phyloP scores from a whole-genome alignment of 192 early-diverging fungal species.

The Entophlyctis helioformis region DNA sequence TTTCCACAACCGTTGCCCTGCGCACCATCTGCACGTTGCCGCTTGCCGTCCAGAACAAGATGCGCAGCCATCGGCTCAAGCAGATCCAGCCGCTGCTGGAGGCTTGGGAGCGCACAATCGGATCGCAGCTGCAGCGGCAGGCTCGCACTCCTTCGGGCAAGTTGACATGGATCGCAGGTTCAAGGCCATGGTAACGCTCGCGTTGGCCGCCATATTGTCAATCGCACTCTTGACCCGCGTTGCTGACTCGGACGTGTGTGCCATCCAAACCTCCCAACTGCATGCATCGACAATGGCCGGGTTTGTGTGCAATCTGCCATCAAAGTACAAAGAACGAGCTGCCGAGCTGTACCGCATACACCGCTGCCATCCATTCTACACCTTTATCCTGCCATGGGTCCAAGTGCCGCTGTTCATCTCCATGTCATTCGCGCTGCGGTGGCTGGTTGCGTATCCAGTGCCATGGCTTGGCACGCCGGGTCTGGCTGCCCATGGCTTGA shows the following conservation, averaged over 20 bases:
- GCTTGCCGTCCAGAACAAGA: constrained; percentile 16
- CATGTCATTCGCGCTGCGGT: constrained; percentile 53
- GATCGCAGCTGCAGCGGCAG: too few species aligned
- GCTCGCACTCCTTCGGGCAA: too few species aligned
- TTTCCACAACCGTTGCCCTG: constrained; percentile 11
- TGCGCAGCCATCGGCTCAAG: constrained; percentile 10
- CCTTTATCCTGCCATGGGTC: constrained; percentile 51
- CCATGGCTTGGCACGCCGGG: constrained; percentile 32
- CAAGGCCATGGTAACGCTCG: too few species aligned
- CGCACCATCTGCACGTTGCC: constrained; percentile 16
- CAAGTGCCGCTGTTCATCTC: constrained; percentile 69
- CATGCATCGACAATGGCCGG: too few species aligned
- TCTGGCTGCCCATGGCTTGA: constrained; percentile 32
- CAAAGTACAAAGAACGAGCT: constrained; percentile 14
- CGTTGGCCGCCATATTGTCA: too few species aligned
- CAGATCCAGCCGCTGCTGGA: constrained; percentile 13
- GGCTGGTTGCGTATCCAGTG: constrained; percentile 48
- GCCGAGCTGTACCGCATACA: constrained; percentile 42
- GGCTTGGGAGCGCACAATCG: constrained; percentile 18
- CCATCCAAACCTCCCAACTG: too few species aligned
- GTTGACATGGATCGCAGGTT: too few species aligned
- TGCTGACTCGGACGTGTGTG: neutral
- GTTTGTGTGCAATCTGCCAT: too few species aligned
- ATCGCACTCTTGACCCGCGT: neutral
- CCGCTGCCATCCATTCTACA: constrained; percentile 45